Percentiles rank a stretch among this genome's conserved stretches.
These are phyloP conservation scores for Hamigera avellanea DNA, from an alignment of 495 filamentous ascomycete genomes.

Conservation along the genomic window DNA sequence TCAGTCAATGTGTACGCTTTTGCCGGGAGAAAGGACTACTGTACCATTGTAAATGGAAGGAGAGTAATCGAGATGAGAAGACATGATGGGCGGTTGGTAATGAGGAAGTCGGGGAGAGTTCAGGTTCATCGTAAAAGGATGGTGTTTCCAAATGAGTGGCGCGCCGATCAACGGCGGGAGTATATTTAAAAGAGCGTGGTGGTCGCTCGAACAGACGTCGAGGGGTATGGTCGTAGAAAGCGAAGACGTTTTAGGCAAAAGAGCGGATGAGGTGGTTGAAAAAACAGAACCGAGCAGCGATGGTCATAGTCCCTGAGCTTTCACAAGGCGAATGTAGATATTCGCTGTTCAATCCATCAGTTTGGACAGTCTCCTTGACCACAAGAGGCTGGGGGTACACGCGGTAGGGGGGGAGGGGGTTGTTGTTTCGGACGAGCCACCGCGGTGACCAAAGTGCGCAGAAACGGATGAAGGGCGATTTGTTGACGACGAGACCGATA, in stretches of 20 bases:
- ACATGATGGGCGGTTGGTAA: constrained; percentile 17
- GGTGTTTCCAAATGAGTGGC: constrained; percentile 7
- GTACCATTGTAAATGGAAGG: constrained; percentile 13
- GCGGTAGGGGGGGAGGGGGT: no score
- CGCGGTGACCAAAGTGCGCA: neutral
- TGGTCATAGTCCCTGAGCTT: constrained; percentile 16
- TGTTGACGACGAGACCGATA: neutral
- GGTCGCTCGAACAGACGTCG: constrained; percentile 26
- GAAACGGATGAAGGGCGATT: neutral
- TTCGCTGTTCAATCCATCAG: neutral
- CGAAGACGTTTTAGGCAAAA: constrained; percentile 7
- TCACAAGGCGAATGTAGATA: neutral
- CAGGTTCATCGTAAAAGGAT: constrained; percentile 3
- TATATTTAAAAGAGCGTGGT: constrained; percentile 11
- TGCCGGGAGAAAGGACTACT: neutral
- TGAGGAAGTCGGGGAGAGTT: neutral
- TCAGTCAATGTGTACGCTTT: neutral
- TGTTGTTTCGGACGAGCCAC: neutral
- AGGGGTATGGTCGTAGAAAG: constrained; percentile 21
- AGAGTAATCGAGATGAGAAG: constrained; percentile 12
- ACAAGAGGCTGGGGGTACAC: neutral
- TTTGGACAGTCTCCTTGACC: neutral
- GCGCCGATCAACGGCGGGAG: constrained; percentile 19
- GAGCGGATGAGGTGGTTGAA: constrained; percentile 14
- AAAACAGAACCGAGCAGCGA: constrained; percentile 6